phyloP scores from a whole-genome alignment of 169 alveolate species.

The Eimeria necatrix region DNA sequence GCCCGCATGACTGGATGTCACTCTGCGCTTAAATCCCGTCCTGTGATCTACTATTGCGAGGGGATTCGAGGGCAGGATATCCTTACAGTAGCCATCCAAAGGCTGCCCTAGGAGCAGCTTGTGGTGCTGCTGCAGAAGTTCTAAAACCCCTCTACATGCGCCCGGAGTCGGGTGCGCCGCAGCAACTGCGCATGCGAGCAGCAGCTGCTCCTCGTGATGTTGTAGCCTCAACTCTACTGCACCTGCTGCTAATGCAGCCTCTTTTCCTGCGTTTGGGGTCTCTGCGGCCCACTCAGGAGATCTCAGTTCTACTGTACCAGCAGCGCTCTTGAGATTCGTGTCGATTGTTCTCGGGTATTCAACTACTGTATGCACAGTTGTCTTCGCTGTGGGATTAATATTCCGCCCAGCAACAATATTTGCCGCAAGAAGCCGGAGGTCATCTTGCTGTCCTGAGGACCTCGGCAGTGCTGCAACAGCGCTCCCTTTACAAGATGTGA shows the following conservation, averaged over 20 bases:
- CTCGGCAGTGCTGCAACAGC: background rate
- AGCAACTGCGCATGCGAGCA: constrained; percentile 59
- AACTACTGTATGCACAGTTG: background rate
- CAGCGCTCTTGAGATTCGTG: background rate
- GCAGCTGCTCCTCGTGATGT: constrained; percentile 62
- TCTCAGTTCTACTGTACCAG: background rate
- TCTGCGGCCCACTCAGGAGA: background rate
- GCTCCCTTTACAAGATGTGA: background rate
- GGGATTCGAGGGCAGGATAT: too few relatives aligned
- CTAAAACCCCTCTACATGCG: constrained; percentile 55
- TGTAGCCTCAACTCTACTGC: background rate
- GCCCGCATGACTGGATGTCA: background rate
- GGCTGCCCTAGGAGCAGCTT: constrained; percentile 9
- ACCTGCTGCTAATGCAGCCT: background rate
- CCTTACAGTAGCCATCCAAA: too few relatives aligned
- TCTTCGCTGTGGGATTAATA: background rate
- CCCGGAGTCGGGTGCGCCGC: constrained; percentile 26
- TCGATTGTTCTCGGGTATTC: background rate
- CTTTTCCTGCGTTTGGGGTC: background rate
- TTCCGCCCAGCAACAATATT: too few relatives aligned
- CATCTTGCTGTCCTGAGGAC: too few relatives aligned
- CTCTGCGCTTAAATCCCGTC: too few relatives aligned
- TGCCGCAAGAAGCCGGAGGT: too few relatives aligned
- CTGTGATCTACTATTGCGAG: too few relatives aligned
- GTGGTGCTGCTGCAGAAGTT: constrained; percentile 59